Percentiles rank a stretch among this genome's conserved stretches.
Conservation (phyloP, 2,329 filamentous ascomycete genomes). For the Aschersonia sp. region DNA sequence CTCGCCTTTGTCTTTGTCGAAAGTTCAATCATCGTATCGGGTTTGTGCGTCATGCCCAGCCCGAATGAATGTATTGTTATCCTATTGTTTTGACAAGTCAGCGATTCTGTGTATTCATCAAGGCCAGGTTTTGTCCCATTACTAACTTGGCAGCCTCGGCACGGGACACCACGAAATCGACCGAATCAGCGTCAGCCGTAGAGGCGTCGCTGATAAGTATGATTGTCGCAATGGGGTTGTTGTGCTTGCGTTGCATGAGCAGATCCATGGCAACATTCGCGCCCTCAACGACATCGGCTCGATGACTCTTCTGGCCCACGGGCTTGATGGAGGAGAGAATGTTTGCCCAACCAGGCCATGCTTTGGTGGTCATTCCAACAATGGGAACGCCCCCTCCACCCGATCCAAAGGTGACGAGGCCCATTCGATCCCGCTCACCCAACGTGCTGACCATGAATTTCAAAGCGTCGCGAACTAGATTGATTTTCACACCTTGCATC, state of each 20-base stretch:
- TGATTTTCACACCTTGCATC: conserved; percentile 99
- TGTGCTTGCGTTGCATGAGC: conserved; percentile 92
- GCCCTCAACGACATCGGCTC: conserved; percentile 92
- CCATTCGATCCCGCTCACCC: conserved; percentile 91
- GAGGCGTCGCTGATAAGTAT: conserved; percentile 95
- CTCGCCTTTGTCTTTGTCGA: conserved; percentile 92
- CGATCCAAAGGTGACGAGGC: conserved; percentile 90
- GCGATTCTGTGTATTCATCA: background rate
- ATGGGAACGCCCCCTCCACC: conserved; percentile 85
- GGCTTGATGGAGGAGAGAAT: conserved; percentile 79
- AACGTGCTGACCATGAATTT: conserved; percentile 84
- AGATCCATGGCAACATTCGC: conserved; percentile 98
- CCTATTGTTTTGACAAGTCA: conserved; percentile 25
- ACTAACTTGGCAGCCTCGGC: conserved; percentile 91
- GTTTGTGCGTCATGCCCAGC: conserved; percentile 91
- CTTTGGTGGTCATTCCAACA: conserved; percentile 95
- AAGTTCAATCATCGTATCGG: conserved; percentile 95
- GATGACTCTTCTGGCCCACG: conserved; percentile 89
- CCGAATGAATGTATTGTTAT: conserved; percentile 96
- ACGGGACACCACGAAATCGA: conserved; percentile 92
- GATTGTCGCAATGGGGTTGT: conserved; percentile 89
- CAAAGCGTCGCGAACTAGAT: conserved; percentile 77
- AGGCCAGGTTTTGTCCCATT: background rate
- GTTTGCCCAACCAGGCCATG: conserved; percentile 82
- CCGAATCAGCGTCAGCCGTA: conserved; percentile 83